A percentile compares a stretch with the other conserved stretches of the same genome.
Evolutionary conservation across 1,139 yeast genomes (phyloP).

Genomic region (Taphrina deformans): DNA sequence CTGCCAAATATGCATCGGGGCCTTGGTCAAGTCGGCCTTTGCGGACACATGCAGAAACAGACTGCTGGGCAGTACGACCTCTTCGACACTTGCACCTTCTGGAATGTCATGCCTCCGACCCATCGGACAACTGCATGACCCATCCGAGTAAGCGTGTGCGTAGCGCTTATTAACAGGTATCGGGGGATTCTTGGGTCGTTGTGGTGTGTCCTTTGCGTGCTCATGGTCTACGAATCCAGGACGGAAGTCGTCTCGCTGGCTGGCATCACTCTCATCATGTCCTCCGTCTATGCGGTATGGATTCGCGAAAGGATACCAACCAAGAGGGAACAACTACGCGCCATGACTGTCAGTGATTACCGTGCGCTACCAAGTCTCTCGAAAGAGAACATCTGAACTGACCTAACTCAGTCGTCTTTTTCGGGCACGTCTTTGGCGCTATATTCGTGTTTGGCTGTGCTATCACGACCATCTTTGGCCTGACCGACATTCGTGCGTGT

Average conservation of each 20-base stretch:
- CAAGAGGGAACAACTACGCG: not conserved
- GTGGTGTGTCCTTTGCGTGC: not conserved
- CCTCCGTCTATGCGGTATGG: not conserved
- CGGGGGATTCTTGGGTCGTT: not conserved
- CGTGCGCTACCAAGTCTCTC: not conserved
- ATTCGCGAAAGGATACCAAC: not conserved
- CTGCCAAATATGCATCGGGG: too few relatives aligned
- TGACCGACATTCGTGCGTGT: not conserved
- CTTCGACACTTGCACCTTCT: too few relatives aligned
- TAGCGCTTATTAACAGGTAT: too few relatives aligned
- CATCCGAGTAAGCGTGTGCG: too few relatives aligned
- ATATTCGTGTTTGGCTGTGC: not conserved
- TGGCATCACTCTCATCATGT: not conserved
- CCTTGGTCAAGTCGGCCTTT: too few relatives aligned
- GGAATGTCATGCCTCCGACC: too few relatives aligned
- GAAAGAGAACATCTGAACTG: not conserved
- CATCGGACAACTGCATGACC: too few relatives aligned
- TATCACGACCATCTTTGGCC: not conserved
- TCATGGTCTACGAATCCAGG: not conserved
- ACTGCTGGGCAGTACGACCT: too few relatives aligned
- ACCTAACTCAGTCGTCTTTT: not conserved
- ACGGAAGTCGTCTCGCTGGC: not conserved
- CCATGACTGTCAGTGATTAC: slow-evolving; percentile 8
- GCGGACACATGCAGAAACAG: too few relatives aligned
- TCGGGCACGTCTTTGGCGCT: not conserved